Base-by-base conservation (phyloP, 306 rosid species). In the Castanea sativa region DNA sequence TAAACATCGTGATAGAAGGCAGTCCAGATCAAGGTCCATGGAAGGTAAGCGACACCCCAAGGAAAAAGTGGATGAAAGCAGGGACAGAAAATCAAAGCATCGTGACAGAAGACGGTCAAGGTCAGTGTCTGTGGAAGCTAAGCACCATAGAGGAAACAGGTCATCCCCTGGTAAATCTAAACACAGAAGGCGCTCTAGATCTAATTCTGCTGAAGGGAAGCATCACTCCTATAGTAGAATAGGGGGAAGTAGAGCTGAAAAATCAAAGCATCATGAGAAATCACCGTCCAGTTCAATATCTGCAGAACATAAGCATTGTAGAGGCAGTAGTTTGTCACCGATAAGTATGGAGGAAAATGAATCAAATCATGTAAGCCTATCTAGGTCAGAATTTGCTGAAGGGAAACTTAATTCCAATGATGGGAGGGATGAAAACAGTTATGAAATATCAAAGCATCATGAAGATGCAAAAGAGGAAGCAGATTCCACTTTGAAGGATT, bases 101-200 rank as follows among this genome's bases (percentile, higher is more conserved):
- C 89, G 78, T 56, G 92, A 87, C 84, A 89, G 92, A 81, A 87
- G 94, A 82, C 90, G 83, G 73, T 93, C 98, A 52, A 88, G 94
- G 81, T 95, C 98, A 63, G 13, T 63, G 64, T 90, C 99, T 73
- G 72, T 78, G 10, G 97, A 88, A 74, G 89, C 79, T 41, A 88
- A 86, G 82, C 87, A 76, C 59, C 85, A 45, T 61, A 86, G 75
- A 72, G 78, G 82, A 68, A 82, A 82, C 73, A 77, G 79, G 78
- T 86, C 84, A 79, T 84, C 92, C 30, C 87, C 78, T 73, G 83
- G 67, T 25, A 80, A 80, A 69, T 72, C 18, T 27, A 89, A 87
- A 76, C 84, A 52, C 38, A 87, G 85, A 71, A 83, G 83, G 79
- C 85, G 38, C 38, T 82, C 86, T 57, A 86, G 92, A 75, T 90